Evolutionary conservation across 139 green algal genomes (phyloP).

Genomic region (Tetradesmus lagerheimii): DNA sequence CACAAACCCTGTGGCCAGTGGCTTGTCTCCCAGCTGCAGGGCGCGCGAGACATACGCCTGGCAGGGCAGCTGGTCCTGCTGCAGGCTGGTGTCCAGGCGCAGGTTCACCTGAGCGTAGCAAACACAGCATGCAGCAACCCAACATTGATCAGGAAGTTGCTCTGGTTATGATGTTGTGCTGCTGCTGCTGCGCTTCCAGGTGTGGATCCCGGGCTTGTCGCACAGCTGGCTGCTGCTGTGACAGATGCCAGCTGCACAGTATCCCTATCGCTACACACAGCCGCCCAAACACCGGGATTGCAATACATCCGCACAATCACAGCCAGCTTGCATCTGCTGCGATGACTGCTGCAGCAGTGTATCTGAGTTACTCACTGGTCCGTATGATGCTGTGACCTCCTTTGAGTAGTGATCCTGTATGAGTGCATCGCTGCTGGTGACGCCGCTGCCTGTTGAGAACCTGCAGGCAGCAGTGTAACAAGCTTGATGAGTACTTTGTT

Average conservation of each 20-base stretch:
- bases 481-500: too few relatives aligned
- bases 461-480: slow-evolving; percentile 54
- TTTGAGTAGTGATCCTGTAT: slow-evolving; percentile 94
- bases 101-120: slow-evolving; percentile 80
- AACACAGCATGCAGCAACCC: not conserved
- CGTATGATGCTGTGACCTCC: slow-evolving; percentile 60
- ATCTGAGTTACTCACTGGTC: slow-evolving; percentile 16
- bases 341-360: not conserved
- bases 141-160: too few relatives aligned
- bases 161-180: too few relatives aligned
- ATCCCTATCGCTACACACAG: too few relatives aligned
- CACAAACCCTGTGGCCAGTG: slow-evolving; percentile 91
- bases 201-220: too few relatives aligned
- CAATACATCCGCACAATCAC: too few relatives aligned
- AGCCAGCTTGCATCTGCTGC: not conserved
- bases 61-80: slow-evolving; percentile 43
- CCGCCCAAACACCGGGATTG: too few relatives aligned
- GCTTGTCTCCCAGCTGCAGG: slow-evolving; percentile 70
- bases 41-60: slow-evolving; percentile 21
- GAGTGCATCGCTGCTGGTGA: slow-evolving; percentile 89
- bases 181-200: not conserved
- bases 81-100: slow-evolving; percentile 86
- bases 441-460: slow-evolving; percentile 87
- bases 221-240: too few relatives aligned
- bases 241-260: too few relatives aligned